Base-by-base conservation (phyloP, 805 yeast genomes). In the Metschnikowia vanudenii region DNA sequence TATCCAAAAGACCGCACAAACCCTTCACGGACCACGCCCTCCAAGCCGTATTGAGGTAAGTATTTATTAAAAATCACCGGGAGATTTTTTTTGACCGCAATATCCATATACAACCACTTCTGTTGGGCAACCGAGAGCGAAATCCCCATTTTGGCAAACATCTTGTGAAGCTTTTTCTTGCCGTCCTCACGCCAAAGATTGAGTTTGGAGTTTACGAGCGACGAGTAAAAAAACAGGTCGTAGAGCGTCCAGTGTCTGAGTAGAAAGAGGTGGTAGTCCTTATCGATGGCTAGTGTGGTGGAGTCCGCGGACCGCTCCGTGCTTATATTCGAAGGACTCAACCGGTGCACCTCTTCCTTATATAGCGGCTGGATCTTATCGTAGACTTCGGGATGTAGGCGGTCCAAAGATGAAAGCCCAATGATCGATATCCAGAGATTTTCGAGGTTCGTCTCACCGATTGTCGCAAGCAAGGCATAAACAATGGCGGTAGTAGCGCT, bases 121-220 rank as follows among this genome's bases (percentile, higher is more conserved):
- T 94, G 96, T 58, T 84, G 85, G 0, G 98, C 94, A n/a, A 85
- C 83, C 5, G 81, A 84, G 39, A 94, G 71, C 0, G 97, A 84
- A 5, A 94, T 85, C 7, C 99, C 99, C 97, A 95, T 94, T 56
- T 86, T 80, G 1, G 99, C 99, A 69, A 94, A 88, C 79, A 94
- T 76, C 57, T 90, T 89, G 61, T 91, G 96, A 41, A 94, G 70
- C 53, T 82, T 79, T 60, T 88, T 89, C 54, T 84, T 79, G 5
- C 99, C 99, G 47, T 86, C 91, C 59, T 88, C 96, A 28, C 91
- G 85, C 94, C 97, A 94, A 32, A 94, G 69, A 46, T 82, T 82
- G 46, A 94, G 69, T 61, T 90, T 88, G 11, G 98, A 86, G 58
- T 91, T 88, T 29, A 92, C 90, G 59, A 84, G 92, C 50, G 89